These are phyloP conservation scores for Knoxia roxburghii DNA, from an alignment of 257 asterid species.

Conservation along the genomic window DNA sequence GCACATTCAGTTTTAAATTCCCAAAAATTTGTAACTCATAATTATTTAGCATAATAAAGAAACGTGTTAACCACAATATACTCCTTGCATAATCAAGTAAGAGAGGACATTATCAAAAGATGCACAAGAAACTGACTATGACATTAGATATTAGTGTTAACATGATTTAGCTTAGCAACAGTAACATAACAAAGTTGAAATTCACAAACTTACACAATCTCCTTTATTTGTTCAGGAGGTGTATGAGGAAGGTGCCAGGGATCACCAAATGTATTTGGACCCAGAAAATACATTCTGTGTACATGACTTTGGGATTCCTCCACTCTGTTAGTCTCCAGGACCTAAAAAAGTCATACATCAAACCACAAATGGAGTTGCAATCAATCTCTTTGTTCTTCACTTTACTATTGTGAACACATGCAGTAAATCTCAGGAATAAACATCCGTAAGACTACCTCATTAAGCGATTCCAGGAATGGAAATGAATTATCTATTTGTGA, in stretches of 20 bases:
- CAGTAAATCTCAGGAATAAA: neutral
- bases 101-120: neutral
- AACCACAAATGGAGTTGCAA: neutral
- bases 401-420: neutral
- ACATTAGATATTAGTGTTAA: neutral
- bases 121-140: neutral
- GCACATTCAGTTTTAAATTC: constrained; percentile 28
- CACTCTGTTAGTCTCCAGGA: constrained; percentile 92
- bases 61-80: no score
- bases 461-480: constrained; percentile 95
- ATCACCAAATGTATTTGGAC: constrained; percentile 86
- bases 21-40: neutral
- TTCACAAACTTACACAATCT: constrained; percentile 67
- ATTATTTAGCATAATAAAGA: neutral
- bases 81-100: neutral
- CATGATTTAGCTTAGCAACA: neutral
- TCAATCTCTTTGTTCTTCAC: neutral
- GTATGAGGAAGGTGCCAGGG: constrained; percentile 99
- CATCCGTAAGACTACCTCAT: constrained; percentile 57
- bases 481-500: constrained; percentile 96
- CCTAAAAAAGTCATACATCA: constrained; percentile 49
- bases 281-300: constrained; percentile 91
- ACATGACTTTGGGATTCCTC: constrained; percentile 98
- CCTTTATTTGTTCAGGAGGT: constrained; percentile 90
- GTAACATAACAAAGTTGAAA: constrained; percentile 8